Conservation (phyloP, 2,329 filamentous ascomycete genomes). For the Phialophora verrucosa region DNA sequence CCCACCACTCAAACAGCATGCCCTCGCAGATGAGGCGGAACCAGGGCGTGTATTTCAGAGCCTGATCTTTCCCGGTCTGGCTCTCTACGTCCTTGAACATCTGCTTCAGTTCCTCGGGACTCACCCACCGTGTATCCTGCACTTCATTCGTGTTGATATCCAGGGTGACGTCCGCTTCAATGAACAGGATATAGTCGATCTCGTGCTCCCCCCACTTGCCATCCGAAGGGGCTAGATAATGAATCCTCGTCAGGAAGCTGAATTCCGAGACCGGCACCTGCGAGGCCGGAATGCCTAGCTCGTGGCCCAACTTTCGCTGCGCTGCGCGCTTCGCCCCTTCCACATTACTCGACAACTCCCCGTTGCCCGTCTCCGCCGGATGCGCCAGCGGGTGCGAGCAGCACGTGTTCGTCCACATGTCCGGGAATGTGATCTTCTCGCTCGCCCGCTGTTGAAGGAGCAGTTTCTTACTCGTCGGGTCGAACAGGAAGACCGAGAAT, state of each 20-base stretch:
- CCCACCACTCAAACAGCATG: slow-evolving; percentile 98
- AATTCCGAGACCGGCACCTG: slow-evolving; percentile 93
- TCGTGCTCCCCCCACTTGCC: slow-evolving; percentile 99
- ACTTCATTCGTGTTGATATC: slow-evolving; percentile 86
- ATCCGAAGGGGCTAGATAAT: slow-evolving; percentile 96
- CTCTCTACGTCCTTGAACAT: slow-evolving; percentile 82
- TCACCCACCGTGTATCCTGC: slow-evolving; percentile 81
- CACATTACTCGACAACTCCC: slow-evolving; percentile 76
- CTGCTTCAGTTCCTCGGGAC: slow-evolving; percentile 77
- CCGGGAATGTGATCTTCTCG: slow-evolving; percentile 98
- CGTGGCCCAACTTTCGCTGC: slow-evolving; percentile 90
- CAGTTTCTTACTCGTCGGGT: slow-evolving; percentile 80
- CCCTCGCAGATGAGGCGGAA: slow-evolving; percentile 99
- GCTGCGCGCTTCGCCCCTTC: slow-evolving; percentile 89
- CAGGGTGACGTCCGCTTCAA: slow-evolving; percentile 91
- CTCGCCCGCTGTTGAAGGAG: slow-evolving; percentile 92
- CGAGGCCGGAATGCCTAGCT: slow-evolving; percentile 85
- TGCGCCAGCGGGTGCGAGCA: slow-evolving; percentile 96
- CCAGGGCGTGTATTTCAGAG: slow-evolving; percentile 91
- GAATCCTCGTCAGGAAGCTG: slow-evolving; percentile 91
- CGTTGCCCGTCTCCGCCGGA: slow-evolving; percentile 83
- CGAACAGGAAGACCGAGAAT: slow-evolving; percentile 98
- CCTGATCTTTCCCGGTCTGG: slow-evolving; percentile 73
- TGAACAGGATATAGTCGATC: slow-evolving; percentile 99
- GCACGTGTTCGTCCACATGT: slow-evolving; percentile 99